A percentile compares a stretch with the other conserved stretches of the same genome.
phyloP scores from a whole-genome alignment of 345 rosid species.

The Noccaea bulbosa region DNA sequence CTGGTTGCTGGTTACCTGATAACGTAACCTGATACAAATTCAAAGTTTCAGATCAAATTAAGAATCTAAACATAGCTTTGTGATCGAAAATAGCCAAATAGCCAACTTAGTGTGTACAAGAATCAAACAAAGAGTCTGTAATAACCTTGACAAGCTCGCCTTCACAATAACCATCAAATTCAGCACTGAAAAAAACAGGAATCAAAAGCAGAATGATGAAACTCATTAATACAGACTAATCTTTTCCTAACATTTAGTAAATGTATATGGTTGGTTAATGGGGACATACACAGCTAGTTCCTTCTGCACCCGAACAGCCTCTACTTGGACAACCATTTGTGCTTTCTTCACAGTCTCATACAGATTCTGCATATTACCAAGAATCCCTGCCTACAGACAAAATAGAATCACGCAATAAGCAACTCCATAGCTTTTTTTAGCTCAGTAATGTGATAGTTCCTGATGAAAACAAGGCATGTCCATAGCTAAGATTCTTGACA shows the following conservation, averaged over 20 bases:
- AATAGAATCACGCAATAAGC: conserved; percentile 1
- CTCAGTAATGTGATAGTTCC: background rate
- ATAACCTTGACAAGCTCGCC: conserved; percentile 90
- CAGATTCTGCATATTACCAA: conserved; percentile 89
- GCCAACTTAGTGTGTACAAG: background rate
- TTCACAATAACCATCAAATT: conserved; percentile 95
- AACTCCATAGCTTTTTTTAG: conserved; percentile 3
- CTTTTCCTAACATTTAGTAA: no score
- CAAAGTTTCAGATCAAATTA: background rate
- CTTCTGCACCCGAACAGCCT: conserved; percentile 92
- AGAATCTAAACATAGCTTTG: conserved; percentile 23
- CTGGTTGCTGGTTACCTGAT: conserved; percentile 88
- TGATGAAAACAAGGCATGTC: background rate
- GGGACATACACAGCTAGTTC: conserved; percentile 76
- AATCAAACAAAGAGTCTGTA: background rate
- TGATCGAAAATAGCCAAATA: background rate
- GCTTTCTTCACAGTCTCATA: conserved; percentile 95
- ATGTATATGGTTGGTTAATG: background rate
- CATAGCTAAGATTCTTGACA: background rate
- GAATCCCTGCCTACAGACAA: conserved; percentile 76
- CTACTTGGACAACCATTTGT: conserved; percentile 96
- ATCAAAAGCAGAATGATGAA: conserved; percentile 29
- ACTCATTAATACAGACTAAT: no score
- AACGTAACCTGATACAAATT: conserved; percentile 63
- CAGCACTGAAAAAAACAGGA: conserved; percentile 59